Evolutionary conservation across 768 basidiomycete genomes (phyloP), one percentile per base, ranked within the genome.

Genomic region (Boletus tylopilopsis): DNA sequence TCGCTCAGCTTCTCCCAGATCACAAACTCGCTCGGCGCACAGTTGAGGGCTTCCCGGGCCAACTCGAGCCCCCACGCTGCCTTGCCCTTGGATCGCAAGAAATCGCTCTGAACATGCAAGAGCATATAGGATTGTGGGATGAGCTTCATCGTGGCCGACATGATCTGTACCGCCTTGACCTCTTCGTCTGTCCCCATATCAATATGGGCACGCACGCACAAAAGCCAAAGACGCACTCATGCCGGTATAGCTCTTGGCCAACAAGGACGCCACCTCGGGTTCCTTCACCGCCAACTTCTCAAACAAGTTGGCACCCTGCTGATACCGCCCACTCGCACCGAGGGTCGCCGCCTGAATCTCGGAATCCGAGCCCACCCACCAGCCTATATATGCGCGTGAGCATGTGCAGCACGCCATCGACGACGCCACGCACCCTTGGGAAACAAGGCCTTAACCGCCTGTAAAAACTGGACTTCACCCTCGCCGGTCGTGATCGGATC

Each of bases 281-380:
- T 97, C 94, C 53, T 76, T 78, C n/a, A 78, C 84, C 38, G 81
- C 71, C 33, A 98, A 64, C 64, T 94, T 94, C 69, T 97, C 95
- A 62, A 97, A 97, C 21, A 98, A 72, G 64, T 96, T 96, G 1
- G 93, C 93, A 2, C 89, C 90, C 35, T 81, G 87, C 46, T 93
- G 87, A 59, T 78, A 90, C 48, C 95, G 77, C 45, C 86, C 94
- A 45, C 90, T 85, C 61, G 94, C 90, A 3, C 94, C 90, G 60
- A 99, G 97, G 68, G 94, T 95, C 2, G 96, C 96, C 13, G 98
- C 95, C 64, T 99, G 96, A 19, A 98, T 95, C 69, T 99, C 96
- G 0, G 96, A 95, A 56, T 98, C 96, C 0, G 94, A 96, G 3
- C 95, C 96, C 8, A 98, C 89, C 64, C 96, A 94, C 96, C 96